These are phyloP conservation scores for Eimeria acervulina DNA, from an alignment of 169 alveolate species.

Conservation along the genomic window DNA sequence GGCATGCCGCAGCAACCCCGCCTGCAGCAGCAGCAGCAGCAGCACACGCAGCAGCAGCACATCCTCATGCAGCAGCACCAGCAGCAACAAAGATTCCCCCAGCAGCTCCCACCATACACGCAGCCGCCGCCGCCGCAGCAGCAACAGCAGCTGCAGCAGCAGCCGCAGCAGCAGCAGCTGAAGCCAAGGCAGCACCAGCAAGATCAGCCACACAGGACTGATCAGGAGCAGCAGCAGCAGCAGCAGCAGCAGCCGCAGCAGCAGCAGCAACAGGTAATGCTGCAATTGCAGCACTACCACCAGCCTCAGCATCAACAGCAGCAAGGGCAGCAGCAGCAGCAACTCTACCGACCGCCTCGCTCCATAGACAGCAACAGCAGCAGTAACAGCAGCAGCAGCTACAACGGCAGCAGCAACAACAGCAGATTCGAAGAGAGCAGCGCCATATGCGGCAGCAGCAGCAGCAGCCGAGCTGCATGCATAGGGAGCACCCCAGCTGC, in stretches of 20 bases:
- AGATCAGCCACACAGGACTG: background rate
- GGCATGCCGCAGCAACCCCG: slow-evolving; percentile 26
- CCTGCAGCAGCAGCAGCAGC: slow-evolving; percentile 49
- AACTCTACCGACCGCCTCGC: slow-evolving; percentile 10
- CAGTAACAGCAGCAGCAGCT: slow-evolving; percentile 20
- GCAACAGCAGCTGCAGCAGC: slow-evolving; percentile 12
- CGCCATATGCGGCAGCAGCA: slow-evolving; percentile 1
- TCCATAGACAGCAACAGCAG: slow-evolving; percentile 19
- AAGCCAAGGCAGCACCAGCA: slow-evolving; percentile 15
- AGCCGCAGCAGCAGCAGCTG: slow-evolving; percentile 35
- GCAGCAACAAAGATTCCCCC: background rate
- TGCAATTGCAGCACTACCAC: background rate
- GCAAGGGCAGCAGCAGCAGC: background rate
- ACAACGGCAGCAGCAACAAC: slow-evolving; percentile 39
- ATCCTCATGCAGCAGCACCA: slow-evolving; percentile 13
- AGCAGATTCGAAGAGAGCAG: background rate
- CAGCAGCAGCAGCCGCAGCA: slow-evolving; percentile 61
- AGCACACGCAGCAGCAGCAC: slow-evolving; percentile 66
- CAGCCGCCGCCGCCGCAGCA: slow-evolving; percentile 21
- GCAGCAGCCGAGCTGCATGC: background rate
- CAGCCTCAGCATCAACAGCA: slow-evolving; percentile 48
- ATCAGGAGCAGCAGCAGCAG: slow-evolving; percentile 1
- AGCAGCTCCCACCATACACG: too few relatives aligned
- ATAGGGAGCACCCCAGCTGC: too few relatives aligned
- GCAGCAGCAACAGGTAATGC: slow-evolving; percentile 7